Evolutionary conservation across 2,329 filamentous ascomycete species (phyloP), one percentile per base, ranked within the genome.

Genomic region (Piedraia hortae): DNA sequence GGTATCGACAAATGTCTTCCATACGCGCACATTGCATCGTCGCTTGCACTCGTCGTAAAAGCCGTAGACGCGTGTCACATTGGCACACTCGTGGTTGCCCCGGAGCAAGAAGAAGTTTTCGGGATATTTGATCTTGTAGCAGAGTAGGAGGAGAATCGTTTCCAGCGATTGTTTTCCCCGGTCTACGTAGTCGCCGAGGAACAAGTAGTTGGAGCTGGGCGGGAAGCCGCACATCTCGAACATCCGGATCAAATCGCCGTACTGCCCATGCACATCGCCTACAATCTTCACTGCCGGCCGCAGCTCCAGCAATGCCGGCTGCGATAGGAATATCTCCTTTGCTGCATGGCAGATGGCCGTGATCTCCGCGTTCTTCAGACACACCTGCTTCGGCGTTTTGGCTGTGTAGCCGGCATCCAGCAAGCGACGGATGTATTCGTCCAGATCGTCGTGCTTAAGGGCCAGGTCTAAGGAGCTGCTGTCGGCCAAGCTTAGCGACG

Each of bases 221-320:
- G 82, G 82, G 39, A 91, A 93, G 4, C 82, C 82, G 42, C 82
- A 91, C 80, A 91, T 91, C 46, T 93, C 82, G 39, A 93, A 93
- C 61, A 93, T 75, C 31, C 82, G 68, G 38, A 93, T 88, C 22
- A 93, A 53, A 45, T 93, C 82, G 6, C 78, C 89, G 45, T 90
- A 93, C 46, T 93, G 82, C 22, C 82, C 82, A 43, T 93, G 82
- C 8, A 93, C 77, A 42, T 93, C 82, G 22, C 82, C 82, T 13
- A 93, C 85, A 37, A 97, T 88, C 52, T 97, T 97, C 39, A 97
- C 85, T 0, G 85, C 82, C 4, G 85, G 75, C 30, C 82, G 71
- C 20, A 97, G 59, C 47, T 97, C 85, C 25, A 97, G 51, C 12
- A 97, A 55, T 2, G 85, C 78, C 3, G 85, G 85, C 41, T 97